Evolutionary conservation across 306 rosid genomes (phyloP).

Genomic region (Mimosa pudica): DNA sequence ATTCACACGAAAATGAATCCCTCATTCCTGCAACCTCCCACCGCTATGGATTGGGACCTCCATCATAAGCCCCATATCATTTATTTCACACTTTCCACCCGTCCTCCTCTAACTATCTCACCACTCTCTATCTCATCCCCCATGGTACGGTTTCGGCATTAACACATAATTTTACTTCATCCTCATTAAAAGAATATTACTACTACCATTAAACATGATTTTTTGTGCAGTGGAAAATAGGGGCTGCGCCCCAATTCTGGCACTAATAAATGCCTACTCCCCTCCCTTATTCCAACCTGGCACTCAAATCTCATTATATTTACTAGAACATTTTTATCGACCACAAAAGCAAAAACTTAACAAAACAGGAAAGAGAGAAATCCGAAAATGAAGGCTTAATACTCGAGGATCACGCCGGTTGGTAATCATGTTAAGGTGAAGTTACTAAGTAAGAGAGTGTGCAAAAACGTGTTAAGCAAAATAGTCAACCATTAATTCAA

Average conservation of each 20-base stretch:
- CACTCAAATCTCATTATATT: neutral
- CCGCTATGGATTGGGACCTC: neutral
- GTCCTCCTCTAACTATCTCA: constrained; percentile 4
- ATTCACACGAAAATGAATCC: neutral
- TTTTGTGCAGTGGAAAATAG: neutral
- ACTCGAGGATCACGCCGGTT: constrained; percentile 15
- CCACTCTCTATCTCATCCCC: neutral
- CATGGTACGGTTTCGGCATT: too few species aligned
- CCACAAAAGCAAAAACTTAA: neutral
- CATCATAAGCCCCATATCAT: neutral
- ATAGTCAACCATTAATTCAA: neutral
- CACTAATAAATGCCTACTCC: neutral
- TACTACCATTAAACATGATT: neutral
- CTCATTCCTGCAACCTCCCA: neutral
- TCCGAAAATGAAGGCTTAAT: neutral
- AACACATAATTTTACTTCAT: neutral
- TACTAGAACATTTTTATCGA: neutral
- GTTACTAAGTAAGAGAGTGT: neutral
- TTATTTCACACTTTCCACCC: constrained; percentile 15
- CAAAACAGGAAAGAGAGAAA: too few species aligned
- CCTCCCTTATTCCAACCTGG: too few species aligned
- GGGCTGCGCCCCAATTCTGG: neutral
- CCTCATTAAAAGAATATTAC: neutral
- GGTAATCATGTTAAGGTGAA: constrained; percentile 1
- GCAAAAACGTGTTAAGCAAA: constrained; percentile 7